These are phyloP conservation scores for Globisporangium uncinulatum DNA, from an alignment of 352 stramenopile genomes.

Conservation along the genomic window DNA sequence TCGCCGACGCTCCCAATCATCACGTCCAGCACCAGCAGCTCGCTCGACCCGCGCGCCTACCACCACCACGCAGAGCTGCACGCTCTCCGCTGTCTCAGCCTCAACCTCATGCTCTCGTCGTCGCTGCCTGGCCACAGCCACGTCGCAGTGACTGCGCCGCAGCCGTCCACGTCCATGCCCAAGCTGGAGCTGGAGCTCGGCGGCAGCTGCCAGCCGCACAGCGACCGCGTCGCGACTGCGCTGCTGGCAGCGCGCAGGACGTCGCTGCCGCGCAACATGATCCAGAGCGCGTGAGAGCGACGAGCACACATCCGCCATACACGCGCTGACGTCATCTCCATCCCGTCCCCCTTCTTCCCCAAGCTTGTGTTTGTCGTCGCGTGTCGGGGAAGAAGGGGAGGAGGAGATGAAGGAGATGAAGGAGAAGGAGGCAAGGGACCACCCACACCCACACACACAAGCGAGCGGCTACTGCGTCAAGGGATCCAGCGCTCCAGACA, in stretches of 20 bases:
- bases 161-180: slow-evolving; percentile 14
- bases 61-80: slow-evolving; percentile 41
- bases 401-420: too few relatives aligned
- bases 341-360: too few relatives aligned
- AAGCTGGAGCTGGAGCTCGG: slow-evolving; percentile 13
- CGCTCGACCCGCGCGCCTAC: slow-evolving; percentile 14
- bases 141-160: slow-evolving; percentile 7
- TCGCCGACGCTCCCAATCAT: slow-evolving; percentile 5
- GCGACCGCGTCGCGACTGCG: slow-evolving; percentile 8
- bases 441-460: too few relatives aligned
- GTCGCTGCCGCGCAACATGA: slow-evolving; percentile 21
- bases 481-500: not conserved
- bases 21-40: not conserved
- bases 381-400: too few relatives aligned
- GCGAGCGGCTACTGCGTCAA: not conserved
- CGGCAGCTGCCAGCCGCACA: slow-evolving; percentile 10
- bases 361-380: too few relatives aligned
- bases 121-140: slow-evolving; percentile 1
- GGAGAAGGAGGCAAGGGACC: too few relatives aligned
- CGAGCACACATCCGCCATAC: not conserved
- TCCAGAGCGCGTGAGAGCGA: slow-evolving; percentile 17
- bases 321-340: too few relatives aligned
- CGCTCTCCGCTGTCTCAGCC: slow-evolving; percentile 41
- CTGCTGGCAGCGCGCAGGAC: slow-evolving; percentile 10
- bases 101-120: slow-evolving; percentile 46